A percentile compares a stretch with the other conserved stretches of the same genome.
Conservation (phyloP, 2,329 filamentous ascomycete genomes). For the Paraconiothyrium sp. region DNA sequence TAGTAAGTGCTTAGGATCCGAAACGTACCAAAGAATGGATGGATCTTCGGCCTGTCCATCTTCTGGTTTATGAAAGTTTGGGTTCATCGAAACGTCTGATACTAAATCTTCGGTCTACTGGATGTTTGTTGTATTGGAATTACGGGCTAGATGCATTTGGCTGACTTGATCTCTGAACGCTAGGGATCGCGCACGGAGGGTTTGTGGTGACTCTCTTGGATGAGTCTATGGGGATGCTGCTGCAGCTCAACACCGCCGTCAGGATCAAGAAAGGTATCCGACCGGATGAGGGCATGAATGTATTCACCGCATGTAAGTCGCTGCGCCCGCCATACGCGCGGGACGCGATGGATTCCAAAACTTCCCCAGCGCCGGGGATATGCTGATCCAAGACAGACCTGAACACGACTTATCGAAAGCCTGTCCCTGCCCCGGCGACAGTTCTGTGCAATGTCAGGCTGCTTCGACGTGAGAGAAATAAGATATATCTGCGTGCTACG, state of each 20-base stretch:
- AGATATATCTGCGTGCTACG: conserved; percentile 60
- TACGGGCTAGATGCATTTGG: not conserved
- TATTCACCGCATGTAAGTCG: conserved; percentile 48
- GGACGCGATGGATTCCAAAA: not conserved
- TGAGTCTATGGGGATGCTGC: conserved; percentile 64
- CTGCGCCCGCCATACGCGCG: not conserved
- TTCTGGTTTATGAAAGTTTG: too few relatives aligned
- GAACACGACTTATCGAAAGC: conserved; percentile 64
- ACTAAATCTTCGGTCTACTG: too few relatives aligned
- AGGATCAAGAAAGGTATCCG: conserved; percentile 20
- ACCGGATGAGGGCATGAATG: conserved; percentile 22
- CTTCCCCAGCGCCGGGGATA: not conserved
- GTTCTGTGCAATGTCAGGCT: conserved; percentile 59
- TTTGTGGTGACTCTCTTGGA: conserved; percentile 68
- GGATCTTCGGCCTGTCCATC: too few relatives aligned
- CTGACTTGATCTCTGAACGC: not conserved
- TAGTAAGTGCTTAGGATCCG: conserved; percentile 12
- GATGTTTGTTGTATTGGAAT: too few relatives aligned
- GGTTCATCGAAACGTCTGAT: too few relatives aligned
- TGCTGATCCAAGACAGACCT: conserved; percentile 52
- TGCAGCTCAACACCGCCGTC: conserved; percentile 54
- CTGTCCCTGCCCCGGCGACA: conserved; percentile 61
- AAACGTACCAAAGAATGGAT: too few relatives aligned
- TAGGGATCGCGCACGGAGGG: conserved; percentile 64
- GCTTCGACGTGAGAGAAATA: conserved; percentile 62